Conservation (phyloP, 75 land plant species). For the Ceratopteris richardii region DNA sequence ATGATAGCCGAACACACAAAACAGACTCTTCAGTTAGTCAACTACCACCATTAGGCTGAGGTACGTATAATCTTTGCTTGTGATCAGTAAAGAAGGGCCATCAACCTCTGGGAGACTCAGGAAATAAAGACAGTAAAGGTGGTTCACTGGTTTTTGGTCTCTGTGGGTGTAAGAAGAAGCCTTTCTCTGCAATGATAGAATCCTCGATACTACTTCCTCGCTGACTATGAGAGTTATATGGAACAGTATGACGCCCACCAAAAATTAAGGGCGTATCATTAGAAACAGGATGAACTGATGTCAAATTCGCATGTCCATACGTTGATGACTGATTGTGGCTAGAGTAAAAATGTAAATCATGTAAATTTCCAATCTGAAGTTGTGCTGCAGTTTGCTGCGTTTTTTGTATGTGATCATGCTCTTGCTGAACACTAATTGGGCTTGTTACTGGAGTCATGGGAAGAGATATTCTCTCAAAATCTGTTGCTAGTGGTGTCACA, state of each 20-base stretch:
- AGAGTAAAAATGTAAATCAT: too few species aligned
- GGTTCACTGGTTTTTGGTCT: neutral
- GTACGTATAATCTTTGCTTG: too few species aligned
- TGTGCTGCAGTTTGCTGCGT: too few species aligned
- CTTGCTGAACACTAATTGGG: neutral
- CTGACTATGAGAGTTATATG: neutral
- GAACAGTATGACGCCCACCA: neutral
- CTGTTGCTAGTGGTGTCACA: neutral
- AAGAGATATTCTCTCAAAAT: constrained; percentile 1
- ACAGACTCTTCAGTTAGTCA: too few species aligned
- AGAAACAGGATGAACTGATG: neutral
- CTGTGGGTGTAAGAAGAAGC: neutral
- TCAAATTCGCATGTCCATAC: neutral
- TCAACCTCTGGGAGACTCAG: neutral
- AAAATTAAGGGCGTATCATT: neutral
- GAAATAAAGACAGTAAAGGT: neutral
- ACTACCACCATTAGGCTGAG: too few species aligned
- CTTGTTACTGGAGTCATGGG: neutral
- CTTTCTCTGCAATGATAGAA: neutral
- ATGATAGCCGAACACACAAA: too few species aligned
- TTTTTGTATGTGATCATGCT: too few species aligned
- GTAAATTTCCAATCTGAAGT: too few species aligned
- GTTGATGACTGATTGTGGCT: too few species aligned
- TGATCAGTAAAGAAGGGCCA: neutral
- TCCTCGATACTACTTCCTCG: neutral